Base-by-base conservation (phyloP, 2,329 filamentous ascomycete genomes). In the Microsporum canis region DNA sequence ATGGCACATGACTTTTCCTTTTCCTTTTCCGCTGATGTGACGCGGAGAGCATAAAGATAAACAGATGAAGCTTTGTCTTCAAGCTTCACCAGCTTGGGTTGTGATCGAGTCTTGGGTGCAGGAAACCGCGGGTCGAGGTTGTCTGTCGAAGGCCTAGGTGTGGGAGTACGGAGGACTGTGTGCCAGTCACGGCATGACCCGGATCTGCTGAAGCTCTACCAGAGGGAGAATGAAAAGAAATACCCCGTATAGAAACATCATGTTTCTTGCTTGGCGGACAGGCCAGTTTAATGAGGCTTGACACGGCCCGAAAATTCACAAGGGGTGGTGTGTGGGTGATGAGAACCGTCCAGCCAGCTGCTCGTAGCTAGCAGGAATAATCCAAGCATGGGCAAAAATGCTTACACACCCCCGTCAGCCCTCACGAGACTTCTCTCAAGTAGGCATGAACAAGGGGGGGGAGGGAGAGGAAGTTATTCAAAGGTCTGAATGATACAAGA, bases 171-270 rank as follows among this genome's bases (percentile, higher is more conserved):
- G 29, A 36, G 49, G 10, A 47, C 17, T 23, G 27, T 2, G n/a
- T 23, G 29, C 31, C 5, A 4, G 10, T 33, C 49, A 53, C 12
- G 49, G 49, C 49, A 23, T 55, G 49, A 55, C 33, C 49, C 31
- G 49, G 49, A 55, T 55, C 49, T 55, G 31, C 49, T 55, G 49
- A 23, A 55, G 49, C 49, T 55, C 49, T 55, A 17, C 5, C 49
- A 10, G 10, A 14, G 14, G 38, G 38, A 39, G 14, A 39, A 8
- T 12, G 14, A 10, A 39, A 43, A 5, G 31, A 36, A 34, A 55
- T 36, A 55, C 23, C 31, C 33, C 49, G 29, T 55, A 55, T 55
- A 55, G 12, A 8, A 23, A 29, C 17, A 14, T 14, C 5, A 34
- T 33, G 49, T n/a, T 53, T 34, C 49, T 12, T 55, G 31, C 49